phyloP scores from a whole-genome alignment of 2,329 filamentous ascomycete genomes.

The Paecilomyces fulvus region DNA sequence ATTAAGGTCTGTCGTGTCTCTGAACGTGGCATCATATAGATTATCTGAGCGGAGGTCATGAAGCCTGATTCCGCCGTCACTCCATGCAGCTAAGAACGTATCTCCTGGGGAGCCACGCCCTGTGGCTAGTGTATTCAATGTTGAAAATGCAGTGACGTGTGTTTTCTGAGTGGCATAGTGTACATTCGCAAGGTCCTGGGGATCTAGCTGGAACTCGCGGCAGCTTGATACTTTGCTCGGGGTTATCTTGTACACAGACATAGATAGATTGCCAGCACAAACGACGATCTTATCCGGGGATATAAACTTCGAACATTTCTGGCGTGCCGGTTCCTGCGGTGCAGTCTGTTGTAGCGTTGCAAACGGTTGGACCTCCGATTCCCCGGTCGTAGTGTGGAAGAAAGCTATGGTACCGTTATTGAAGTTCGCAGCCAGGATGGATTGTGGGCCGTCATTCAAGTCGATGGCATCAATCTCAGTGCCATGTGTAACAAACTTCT shows the following conservation, averaged over 20 bases:
- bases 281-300: conserved; percentile 43
- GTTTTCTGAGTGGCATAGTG: conserved; percentile 14
- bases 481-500: conserved; percentile 38
- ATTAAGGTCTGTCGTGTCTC: conserved; percentile 49
- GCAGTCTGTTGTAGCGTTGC: conserved; percentile 16
- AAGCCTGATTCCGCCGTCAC: conserved; percentile 48
- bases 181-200: conserved; percentile 15
- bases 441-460: conserved; percentile 30
- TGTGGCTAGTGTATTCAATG: conserved; percentile 18
- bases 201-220: conserved; percentile 33
- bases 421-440: conserved; percentile 45
- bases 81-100: conserved; percentile 52
- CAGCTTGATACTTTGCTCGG: conserved; percentile 33
- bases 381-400: conserved; percentile 32
- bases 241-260: conserved; percentile 44
- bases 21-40: conserved; percentile 41
- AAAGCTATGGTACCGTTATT: conserved; percentile 41
- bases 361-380: conserved; percentile 28
- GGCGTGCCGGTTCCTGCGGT: conserved; percentile 17
- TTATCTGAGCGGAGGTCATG: conserved; percentile 51
- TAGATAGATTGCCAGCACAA: conserved; percentile 38
- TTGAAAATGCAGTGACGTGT: conserved; percentile 28
- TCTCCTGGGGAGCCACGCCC: conserved; percentile 32
- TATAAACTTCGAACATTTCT: conserved; percentile 48
- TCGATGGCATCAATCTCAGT: conserved; percentile 41